Evolutionary conservation across 1,284 basidiomycete genomes (phyloP).

Genomic region (Calocybe gambosa): DNA sequence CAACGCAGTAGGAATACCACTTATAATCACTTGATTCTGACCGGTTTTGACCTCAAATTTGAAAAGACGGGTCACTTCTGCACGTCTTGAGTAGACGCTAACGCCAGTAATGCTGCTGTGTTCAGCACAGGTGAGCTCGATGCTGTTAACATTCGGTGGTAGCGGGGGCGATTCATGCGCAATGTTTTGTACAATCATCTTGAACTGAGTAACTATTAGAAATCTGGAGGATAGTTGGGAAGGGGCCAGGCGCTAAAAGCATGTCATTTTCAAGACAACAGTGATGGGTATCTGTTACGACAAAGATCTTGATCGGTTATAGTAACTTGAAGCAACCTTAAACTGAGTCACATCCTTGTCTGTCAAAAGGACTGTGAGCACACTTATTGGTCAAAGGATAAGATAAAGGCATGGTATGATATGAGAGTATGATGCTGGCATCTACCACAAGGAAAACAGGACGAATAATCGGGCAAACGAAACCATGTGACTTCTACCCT

Average conservation of each 20-base stretch:
- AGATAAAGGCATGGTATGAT: no score
- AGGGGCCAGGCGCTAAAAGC: background rate
- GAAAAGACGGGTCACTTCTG: slow-evolving; percentile 29
- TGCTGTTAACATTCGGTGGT: slow-evolving; percentile 1
- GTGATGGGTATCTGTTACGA: no score
- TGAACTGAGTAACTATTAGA: background rate
- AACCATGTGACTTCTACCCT: no score
- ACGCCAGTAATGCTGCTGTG: slow-evolving; percentile 28
- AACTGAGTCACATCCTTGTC: no score
- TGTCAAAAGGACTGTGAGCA: no score
- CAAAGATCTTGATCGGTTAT: no score
- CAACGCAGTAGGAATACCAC: slow-evolving; percentile 24
- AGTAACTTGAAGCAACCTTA: no score
- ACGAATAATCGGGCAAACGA: no score
- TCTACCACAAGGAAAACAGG: no score
- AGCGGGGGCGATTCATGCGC: slow-evolving; percentile 1
- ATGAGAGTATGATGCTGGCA: no score
- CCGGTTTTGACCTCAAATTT: slow-evolving; percentile 24
- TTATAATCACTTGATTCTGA: slow-evolving; percentile 26
- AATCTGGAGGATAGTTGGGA: background rate
- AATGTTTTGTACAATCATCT: background rate
- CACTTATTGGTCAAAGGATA: no score
- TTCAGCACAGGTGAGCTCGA: slow-evolving; percentile 18
- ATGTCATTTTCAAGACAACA: background rate
- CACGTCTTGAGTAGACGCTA: slow-evolving; percentile 27